Evolutionary conservation across 768 basidiomycete genomes (phyloP), one percentile per base, ranked within the genome.

Genomic region (Psilocybe cyanescens): DNA sequence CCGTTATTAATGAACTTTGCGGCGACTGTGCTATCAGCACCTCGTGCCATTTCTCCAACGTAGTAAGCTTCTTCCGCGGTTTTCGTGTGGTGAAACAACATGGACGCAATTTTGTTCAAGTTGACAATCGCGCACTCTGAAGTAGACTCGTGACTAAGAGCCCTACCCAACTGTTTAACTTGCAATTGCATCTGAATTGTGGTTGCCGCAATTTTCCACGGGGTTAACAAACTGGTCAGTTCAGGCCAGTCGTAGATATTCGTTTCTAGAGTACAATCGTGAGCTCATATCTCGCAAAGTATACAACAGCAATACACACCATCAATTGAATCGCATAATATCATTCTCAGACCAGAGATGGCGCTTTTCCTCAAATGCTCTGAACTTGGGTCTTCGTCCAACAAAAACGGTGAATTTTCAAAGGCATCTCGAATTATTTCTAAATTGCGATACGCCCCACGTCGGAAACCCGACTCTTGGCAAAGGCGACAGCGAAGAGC

Each of bases 161-260:
- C 86, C 52, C 88, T 83, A 16, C 87, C 89, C 67, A 94, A 75
- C 66, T 91, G 90, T 69, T 89, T 85, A 56, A 94, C 78, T 46
- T 87, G 85, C 41, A 94, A 82, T 60, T 92, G 89, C 63, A 93
- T 81, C 66, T 92, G 88, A 57, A 93, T 89, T 4, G 89, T 87
- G 0, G 93, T 92, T 2, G 90, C 90, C 8, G 90, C 86, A 28
- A 94, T 83, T 68, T 90, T 91, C 91, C 92, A 94, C 0, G 91
- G 92, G 62, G 90, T 92, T 30, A 94, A 76, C 33, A 90, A 76
- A 8, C 85, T 86, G 0, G 86, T 86, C 11, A 88, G 82, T 62
- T 83, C 79, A 17, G 85, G 83, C 82, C 86, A 87, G 57, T 83
- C 84, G 53, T 81, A 82, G 54, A 84, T 75, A 41, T 85, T 84